Evolutionary conservation across 495 filamentous ascomycete genomes (phyloP), one percentile per base, ranked within the genome.

Genomic region (Penicillium canariense): DNA sequence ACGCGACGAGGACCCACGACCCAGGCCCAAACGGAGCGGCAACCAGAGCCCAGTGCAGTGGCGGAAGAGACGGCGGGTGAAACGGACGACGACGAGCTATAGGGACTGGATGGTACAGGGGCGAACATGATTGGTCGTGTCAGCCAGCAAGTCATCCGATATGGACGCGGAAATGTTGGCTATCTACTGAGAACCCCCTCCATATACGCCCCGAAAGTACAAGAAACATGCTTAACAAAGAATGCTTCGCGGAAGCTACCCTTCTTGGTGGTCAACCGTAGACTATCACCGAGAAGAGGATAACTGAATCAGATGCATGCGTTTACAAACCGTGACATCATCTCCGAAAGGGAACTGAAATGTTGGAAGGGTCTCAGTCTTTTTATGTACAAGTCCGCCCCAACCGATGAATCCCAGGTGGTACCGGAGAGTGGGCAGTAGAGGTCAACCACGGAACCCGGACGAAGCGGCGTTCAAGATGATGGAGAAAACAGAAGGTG

Each of bases 51-150:
- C 18, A 50, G 55, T 15, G 50, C 56, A 17, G 58, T 53, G 2
- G 55, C 55, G 2, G 71, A 70, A 20, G 72, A 68, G 31, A 74
- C 65, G 12, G 71, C 65, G 38, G 78, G 77, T 26, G 79, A 78
- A 51, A 75, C 70, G 2, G 80, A 83, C 61, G 80, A 82, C 56
- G 79, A 82, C 58, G 78, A 82, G 53, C 59, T 81, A 55, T 81
- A 58, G 69, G 47, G 0, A 46, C 17, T 45, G 31, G 25, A 9
- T 14, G 15, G 34, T 15, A 30, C 14, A 30, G n/a, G n/a, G n/a
- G n/a, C 5, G 0, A 9, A 15, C 17, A 23, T 42, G 38, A 25
- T 54, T n/a, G 27, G 7, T 10, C 15, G 9, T 9, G 5, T 34
- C n/a, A n/a, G 20, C 38, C 8, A 18, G 15, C 18, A 7, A 23